Evolutionary conservation across 129 eudicot genomes (phyloP).

Genomic region (Flaveria bidentis): DNA sequence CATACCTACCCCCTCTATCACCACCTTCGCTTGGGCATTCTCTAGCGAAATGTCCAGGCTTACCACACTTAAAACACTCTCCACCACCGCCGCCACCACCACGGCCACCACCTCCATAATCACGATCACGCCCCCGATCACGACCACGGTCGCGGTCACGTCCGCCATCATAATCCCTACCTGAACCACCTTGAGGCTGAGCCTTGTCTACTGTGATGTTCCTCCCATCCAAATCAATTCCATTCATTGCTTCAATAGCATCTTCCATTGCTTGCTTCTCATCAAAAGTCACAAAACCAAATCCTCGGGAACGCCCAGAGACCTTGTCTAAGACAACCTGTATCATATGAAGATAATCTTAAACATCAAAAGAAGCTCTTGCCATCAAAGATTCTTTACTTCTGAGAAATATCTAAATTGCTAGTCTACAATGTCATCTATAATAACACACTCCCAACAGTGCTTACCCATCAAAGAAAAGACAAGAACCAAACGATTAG

Average conservation of each 20-base stretch:
- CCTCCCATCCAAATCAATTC: constrained; percentile 93
- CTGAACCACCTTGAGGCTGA: constrained; percentile 71
- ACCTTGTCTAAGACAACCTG: constrained; percentile 89
- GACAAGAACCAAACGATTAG: not conserved
- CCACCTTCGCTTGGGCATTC: constrained; percentile 92
- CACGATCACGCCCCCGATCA: constrained; percentile 69
- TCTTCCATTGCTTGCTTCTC: constrained; percentile 95
- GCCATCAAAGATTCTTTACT: not conserved
- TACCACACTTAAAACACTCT: constrained; percentile 94
- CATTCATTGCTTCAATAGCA: constrained; percentile 94
- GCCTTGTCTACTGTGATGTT: constrained; percentile 93
- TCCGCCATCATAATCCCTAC: constrained; percentile 67
- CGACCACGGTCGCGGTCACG: constrained; percentile 69
- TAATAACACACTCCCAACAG: not conserved
- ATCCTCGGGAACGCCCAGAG: constrained; percentile 94
- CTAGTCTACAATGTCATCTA: not conserved
- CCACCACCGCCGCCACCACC: constrained; percentile 74
- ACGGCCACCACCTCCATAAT: constrained; percentile 59
- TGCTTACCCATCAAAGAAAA: not conserved
- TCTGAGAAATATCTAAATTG: not conserved
- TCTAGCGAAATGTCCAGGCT: constrained; percentile 99
- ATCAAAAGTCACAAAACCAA: constrained; percentile 93
- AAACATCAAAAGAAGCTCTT: not conserved
- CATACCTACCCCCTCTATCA: constrained; percentile 69
- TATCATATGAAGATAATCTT: not conserved